Evolutionary conservation across 139 green algal genomes (phyloP).

Genomic region (Coelastrella sp.): DNA sequence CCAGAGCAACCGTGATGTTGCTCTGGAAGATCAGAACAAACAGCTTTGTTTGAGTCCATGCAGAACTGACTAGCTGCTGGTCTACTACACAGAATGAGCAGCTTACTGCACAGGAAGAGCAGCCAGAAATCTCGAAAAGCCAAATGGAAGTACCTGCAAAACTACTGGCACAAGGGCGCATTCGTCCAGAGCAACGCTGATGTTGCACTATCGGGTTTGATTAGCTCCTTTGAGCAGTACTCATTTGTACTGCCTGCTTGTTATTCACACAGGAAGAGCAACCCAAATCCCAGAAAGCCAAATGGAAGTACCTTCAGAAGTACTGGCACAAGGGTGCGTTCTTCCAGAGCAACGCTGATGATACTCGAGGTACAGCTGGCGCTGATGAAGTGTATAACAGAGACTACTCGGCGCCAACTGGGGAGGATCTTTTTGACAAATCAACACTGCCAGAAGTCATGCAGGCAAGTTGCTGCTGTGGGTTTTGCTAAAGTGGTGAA

Average conservation of each 20-base stretch:
- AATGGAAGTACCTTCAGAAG: constrained; percentile 96
- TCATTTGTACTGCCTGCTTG: background rate
- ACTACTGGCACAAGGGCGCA: too few relatives aligned
- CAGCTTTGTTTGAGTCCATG: too few relatives aligned
- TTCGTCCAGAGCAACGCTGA: too few relatives aligned
- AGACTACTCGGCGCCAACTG: constrained; percentile 91
- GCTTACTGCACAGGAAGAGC: background rate
- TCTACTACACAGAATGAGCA: background rate
- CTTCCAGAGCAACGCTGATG: constrained; percentile 85
- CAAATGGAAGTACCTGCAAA: too few relatives aligned
- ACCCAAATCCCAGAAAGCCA: constrained; percentile 69
- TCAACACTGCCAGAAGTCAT: constrained; percentile 91
- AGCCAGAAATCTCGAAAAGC: constrained; percentile 61
- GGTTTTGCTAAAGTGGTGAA: background rate
- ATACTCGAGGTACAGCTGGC: constrained; percentile 60
- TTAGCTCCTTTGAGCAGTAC: too few relatives aligned
- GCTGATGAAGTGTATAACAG: constrained; percentile 80
- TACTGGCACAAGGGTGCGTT: constrained; percentile 99
- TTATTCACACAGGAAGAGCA: constrained; percentile 1
- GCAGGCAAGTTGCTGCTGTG: constrained; percentile 70
- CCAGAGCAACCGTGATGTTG: too few relatives aligned
- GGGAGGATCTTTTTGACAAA: constrained; percentile 95
- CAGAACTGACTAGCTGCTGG: background rate
- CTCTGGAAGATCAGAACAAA: background rate
- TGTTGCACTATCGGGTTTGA: too few relatives aligned